Percentiles rank a stretch among this genome's conserved stretches.
Evolutionary conservation across 176 grass and related monocot genomes (phyloP).

Genomic region (Triticum urartu): DNA sequence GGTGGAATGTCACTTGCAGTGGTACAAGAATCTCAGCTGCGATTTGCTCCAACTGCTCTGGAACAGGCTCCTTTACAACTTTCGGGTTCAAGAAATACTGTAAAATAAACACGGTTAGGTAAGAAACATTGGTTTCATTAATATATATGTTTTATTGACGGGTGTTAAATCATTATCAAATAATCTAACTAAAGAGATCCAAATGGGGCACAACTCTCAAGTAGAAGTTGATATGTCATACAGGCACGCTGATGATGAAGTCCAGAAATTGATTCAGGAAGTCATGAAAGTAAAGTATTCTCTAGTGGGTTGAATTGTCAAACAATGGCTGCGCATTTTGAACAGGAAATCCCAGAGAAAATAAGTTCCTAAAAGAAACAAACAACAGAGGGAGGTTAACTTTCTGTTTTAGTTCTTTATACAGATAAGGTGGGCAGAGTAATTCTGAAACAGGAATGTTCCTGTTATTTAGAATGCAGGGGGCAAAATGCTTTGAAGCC

Average conservation of each 20-base stretch:
- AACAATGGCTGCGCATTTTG: not conserved
- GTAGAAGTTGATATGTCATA: not conserved
- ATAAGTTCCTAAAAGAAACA: not conserved
- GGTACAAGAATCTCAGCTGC: slow-evolving; percentile 85
- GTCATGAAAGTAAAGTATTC: not conserved
- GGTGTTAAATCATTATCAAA: not conserved
- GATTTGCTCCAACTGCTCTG: slow-evolving; percentile 76
- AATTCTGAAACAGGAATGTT: slow-evolving; percentile 7
- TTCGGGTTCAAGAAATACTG: slow-evolving; percentile 96
- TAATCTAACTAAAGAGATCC: slow-evolving; percentile 22
- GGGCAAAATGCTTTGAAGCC: not conserved
- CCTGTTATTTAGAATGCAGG: not conserved
- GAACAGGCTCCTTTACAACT: slow-evolving; percentile 78
- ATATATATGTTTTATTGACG: not conserved
- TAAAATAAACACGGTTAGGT: slow-evolving; percentile 30
- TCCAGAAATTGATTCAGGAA: not conserved
- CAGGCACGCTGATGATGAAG: not conserved
- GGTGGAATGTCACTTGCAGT: slow-evolving; percentile 78
- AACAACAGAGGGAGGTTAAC: not conserved
- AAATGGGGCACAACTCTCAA: not conserved
- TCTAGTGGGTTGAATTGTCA: not conserved
- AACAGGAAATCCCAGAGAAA: not conserved
- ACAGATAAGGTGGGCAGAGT: not conserved
- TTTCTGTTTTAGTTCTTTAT: not conserved
- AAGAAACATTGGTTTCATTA: not conserved